Evolutionary conservation across 148 eudicot species (phyloP).

Genomic region (Rhododendron henanense): DNA sequence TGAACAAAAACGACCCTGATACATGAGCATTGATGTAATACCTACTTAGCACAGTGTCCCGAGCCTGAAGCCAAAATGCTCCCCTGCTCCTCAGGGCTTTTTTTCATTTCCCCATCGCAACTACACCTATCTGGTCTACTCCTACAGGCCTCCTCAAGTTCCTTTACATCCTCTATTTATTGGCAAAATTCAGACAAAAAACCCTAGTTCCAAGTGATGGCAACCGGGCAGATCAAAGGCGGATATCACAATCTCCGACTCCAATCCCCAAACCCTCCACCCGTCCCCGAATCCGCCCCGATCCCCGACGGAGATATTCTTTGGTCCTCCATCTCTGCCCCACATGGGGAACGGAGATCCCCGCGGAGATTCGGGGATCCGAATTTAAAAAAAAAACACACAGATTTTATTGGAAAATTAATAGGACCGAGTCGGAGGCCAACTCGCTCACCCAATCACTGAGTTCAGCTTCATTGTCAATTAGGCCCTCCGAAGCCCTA

Average conservation of each 20-base stretch:
- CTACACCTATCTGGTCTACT: background rate
- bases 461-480: conserved; percentile 79
- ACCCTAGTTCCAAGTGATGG: background rate
- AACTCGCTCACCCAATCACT: conserved; percentile 73
- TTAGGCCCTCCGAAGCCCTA: conserved; percentile 50
- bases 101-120: background rate
- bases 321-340: too few relatives aligned
- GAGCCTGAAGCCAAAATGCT: background rate
- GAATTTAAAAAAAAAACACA: too few relatives aligned
- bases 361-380: too few relatives aligned
- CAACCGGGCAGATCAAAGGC: too few relatives aligned
- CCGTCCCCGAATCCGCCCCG: too few relatives aligned
- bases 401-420: too few relatives aligned
- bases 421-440: conserved; percentile 42
- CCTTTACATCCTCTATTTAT: background rate
- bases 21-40: background rate
- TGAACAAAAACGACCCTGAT: background rate
- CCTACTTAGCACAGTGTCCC: background rate
- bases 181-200: background rate
- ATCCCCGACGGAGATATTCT: too few relatives aligned
- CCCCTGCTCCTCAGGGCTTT: background rate
- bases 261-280: too few relatives aligned
- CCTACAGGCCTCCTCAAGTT: background rate
- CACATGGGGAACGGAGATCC: too few relatives aligned
- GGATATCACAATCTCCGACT: too few relatives aligned